Evolutionary conservation across 2,329 filamentous ascomycete genomes (phyloP).

Genomic region (Fusarium sp.): DNA sequence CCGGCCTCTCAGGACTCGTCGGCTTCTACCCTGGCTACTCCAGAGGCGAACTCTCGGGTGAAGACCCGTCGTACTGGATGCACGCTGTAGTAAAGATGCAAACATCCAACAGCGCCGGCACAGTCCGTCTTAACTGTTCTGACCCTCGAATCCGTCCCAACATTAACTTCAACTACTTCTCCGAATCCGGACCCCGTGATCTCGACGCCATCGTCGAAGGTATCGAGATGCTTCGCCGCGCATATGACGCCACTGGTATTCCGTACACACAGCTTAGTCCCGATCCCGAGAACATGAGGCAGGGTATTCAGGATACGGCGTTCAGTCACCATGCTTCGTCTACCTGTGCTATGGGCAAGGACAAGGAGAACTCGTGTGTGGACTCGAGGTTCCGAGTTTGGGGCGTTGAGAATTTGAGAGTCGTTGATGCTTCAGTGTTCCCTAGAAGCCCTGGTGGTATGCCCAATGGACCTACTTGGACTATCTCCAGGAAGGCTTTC

Average conservation of each 20-base stretch:
- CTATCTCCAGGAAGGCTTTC: conserved; percentile 16
- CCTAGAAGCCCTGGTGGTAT: conserved; percentile 7
- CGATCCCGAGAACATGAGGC: background rate
- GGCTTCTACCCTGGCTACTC: conserved; percentile 13
- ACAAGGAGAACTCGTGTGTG: background rate
- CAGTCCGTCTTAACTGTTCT: background rate
- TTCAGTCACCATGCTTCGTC: conserved; percentile 1
- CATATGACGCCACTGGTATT: conserved; percentile 3
- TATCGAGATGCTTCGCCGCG: background rate
- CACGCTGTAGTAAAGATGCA: conserved; percentile 14
- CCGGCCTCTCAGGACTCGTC: rapidly evolving
- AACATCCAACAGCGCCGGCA: conserved; percentile 5
- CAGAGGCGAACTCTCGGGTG: background rate
- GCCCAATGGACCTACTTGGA: conserved; percentile 8
- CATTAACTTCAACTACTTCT: conserved; percentile 8
- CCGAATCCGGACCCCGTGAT: background rate
- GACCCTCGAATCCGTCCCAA: background rate
- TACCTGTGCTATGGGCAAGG: background rate
- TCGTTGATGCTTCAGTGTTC: conserved; percentile 10
- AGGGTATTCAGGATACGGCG: background rate
- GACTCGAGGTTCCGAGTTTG: background rate
- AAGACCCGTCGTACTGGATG: background rate
- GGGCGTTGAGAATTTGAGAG: conserved; percentile 1
- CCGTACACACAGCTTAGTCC: background rate
- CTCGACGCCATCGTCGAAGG: conserved; percentile 2